Evolutionary conservation across 345 rosid genomes (phyloP).

Genomic region (Dipteronia sinensis): DNA sequence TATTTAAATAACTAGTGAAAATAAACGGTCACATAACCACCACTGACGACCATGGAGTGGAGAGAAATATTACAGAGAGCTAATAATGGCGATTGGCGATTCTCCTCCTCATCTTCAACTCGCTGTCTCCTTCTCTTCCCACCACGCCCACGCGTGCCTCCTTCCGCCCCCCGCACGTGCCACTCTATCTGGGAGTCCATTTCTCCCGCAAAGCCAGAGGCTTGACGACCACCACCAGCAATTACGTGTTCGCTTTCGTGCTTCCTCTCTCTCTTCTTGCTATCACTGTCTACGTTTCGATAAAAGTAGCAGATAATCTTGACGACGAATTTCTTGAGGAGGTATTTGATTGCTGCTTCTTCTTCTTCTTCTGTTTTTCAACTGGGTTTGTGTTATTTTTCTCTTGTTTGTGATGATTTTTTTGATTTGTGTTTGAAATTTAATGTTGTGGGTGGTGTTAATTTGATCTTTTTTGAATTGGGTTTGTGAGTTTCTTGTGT

Average conservation of each 20-base stretch:
- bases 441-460: background rate
- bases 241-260: constrained; percentile 63
- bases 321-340: constrained; percentile 72
- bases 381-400: background rate
- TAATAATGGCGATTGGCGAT: constrained; percentile 50
- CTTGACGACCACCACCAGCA: constrained; percentile 38
- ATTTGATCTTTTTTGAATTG: background rate
- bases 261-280: constrained; percentile 75
- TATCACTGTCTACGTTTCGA: constrained; percentile 62
- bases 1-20: too few relatives aligned
- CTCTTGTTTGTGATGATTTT: background rate
- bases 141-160: constrained; percentile 19
- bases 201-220: constrained; percentile 37
- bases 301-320: constrained; percentile 68
- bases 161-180: constrained; percentile 15
- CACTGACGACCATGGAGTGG: background rate
- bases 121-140: constrained; percentile 23
- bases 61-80: background rate
- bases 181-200: constrained; percentile 7
- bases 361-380: background rate
- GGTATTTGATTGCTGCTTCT: too few relatives aligned
- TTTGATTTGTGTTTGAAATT: background rate
- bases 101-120: constrained; percentile 40
- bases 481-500: background rate
- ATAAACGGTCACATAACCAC: background rate